These are phyloP conservation scores for Groenewaldozyma tartarivorans DNA, from an alignment of 805 yeast genomes.

Conservation along the genomic window DNA sequence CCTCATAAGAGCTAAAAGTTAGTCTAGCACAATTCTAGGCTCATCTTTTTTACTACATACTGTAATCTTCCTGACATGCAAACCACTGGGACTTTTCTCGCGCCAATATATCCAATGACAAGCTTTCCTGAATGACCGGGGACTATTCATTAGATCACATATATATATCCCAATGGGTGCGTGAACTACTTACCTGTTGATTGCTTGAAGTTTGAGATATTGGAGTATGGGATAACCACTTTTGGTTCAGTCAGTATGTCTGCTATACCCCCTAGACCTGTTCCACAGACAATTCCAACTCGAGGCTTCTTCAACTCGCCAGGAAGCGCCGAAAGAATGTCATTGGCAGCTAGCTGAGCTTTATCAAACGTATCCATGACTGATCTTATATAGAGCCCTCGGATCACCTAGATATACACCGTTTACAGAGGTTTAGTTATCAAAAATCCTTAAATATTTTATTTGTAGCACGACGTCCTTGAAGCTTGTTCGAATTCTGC, in stretches of 20 bases:
- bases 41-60: constrained; percentile 13
- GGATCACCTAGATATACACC: too few relatives aligned
- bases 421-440: too few relatives aligned
- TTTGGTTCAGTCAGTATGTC: constrained; percentile 33
- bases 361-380: constrained; percentile 1
- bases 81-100: constrained; percentile 63
- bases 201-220: constrained; percentile 69
- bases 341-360: constrained; percentile 12
- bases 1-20: constrained; percentile 57
- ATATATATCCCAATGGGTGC: background rate
- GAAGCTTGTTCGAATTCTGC: too few relatives aligned
- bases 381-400: too few relatives aligned
- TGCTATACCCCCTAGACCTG: constrained; percentile 86
- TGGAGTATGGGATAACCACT: constrained; percentile 48
- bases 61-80: constrained; percentile 94
- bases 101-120: constrained; percentile 67
- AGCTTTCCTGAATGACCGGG: constrained; percentile 83
- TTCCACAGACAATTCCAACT: constrained; percentile 81
- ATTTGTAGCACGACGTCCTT: too few relatives aligned
- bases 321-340: constrained; percentile 13
- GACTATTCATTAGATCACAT: constrained; percentile 31
- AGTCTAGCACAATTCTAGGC: background rate
- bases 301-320: constrained; percentile 36
- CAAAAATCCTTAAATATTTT: too few relatives aligned
- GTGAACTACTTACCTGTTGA: constrained; percentile 42